These are phyloP conservation scores for Botryotinia narcissicola DNA, from an alignment of 2,329 filamentous ascomycete species.

Conservation along the genomic window DNA sequence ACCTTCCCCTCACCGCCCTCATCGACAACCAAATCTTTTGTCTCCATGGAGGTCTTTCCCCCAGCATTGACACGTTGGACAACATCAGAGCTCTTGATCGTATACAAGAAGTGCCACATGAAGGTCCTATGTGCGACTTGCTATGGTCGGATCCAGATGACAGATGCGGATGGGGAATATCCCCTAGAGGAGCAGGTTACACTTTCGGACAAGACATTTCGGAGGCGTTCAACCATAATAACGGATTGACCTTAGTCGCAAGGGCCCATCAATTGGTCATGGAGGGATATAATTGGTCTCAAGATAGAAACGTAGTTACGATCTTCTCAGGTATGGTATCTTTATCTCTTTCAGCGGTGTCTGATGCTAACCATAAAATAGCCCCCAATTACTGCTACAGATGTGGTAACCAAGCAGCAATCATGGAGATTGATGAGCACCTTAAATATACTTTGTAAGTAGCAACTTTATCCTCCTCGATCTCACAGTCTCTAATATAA, in stretches of 20 bases:
- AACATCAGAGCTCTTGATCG: slow-evolving; percentile 94
- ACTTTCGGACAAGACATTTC: slow-evolving; percentile 97
- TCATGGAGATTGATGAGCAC: slow-evolving; percentile 99
- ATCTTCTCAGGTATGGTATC: slow-evolving; percentile 81
- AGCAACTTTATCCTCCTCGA: background rate
- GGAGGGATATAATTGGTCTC: slow-evolving; percentile 99
- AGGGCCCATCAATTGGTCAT: slow-evolving; percentile 97
- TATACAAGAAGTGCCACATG: slow-evolving; percentile 97
- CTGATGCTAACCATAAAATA: slow-evolving; percentile 40
- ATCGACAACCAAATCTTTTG: slow-evolving; percentile 99
- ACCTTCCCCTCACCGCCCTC: slow-evolving; percentile 91
- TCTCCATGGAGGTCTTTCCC: slow-evolving; percentile 92
- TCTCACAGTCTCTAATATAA: slow-evolving; percentile 33
- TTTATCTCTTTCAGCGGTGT: background rate
- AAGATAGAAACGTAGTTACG: slow-evolving; percentile 96
- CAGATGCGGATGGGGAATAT: slow-evolving; percentile 93
- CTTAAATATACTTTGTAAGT: slow-evolving; percentile 99
- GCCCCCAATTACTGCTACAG: slow-evolving; percentile 97
- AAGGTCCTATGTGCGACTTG: slow-evolving; percentile 96
- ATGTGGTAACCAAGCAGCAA: slow-evolving; percentile 98
- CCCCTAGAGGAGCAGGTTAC: slow-evolving; percentile 89
- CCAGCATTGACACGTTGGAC: slow-evolving; percentile 92
- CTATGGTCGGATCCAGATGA: slow-evolving; percentile 99
- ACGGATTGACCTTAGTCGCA: slow-evolving; percentile 91
- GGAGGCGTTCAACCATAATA: slow-evolving; percentile 99